phyloP scores from a whole-genome alignment of 768 basidiomycete genomes.

The Macrocybe gigantea region DNA sequence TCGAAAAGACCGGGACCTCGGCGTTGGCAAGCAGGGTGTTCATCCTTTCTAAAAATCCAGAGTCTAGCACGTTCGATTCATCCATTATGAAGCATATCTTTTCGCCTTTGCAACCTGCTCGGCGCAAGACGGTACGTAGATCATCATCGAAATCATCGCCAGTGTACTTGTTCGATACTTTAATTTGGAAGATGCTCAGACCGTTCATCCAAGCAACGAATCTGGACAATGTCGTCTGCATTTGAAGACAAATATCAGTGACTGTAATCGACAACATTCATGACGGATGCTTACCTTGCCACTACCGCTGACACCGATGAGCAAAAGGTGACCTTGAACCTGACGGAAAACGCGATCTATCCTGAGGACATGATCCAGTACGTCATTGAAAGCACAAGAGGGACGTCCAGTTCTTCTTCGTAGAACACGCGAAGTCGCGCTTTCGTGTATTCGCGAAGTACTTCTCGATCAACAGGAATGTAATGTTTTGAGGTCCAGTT shows the following conservation, averaged over 20 bases:
- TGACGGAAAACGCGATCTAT: conserved; percentile 99
- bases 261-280: conserved; percentile 10
- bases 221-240: conserved; percentile 90
- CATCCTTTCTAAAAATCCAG: conserved; percentile 99
- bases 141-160: conserved; percentile 99
- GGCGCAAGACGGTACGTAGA: conserved; percentile 87
- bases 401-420: conserved; percentile 97
- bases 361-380: conserved; percentile 94
- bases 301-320: conserved; percentile 97
- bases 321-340: conserved; percentile 90
- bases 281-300: conserved; percentile 66
- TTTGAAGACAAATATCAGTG: conserved; percentile 5
- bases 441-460: conserved; percentile 92
- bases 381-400: conserved; percentile 96
- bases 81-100: conserved; percentile 99
- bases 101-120: conserved; percentile 96
- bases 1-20: conserved; percentile 99
- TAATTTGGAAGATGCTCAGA: conserved; percentile 98
- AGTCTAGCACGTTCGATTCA: conserved; percentile 98
- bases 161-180: conserved; percentile 98
- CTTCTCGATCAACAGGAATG: conserved; percentile 90
- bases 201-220: conserved; percentile 99
- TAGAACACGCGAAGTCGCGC: conserved; percentile 97
- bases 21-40: conserved; percentile 98
- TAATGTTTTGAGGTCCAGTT: conserved; percentile 99